Evolutionary conservation across 345 rosid species (phyloP).

Genomic region (Zanthoxylum bungeanum): DNA sequence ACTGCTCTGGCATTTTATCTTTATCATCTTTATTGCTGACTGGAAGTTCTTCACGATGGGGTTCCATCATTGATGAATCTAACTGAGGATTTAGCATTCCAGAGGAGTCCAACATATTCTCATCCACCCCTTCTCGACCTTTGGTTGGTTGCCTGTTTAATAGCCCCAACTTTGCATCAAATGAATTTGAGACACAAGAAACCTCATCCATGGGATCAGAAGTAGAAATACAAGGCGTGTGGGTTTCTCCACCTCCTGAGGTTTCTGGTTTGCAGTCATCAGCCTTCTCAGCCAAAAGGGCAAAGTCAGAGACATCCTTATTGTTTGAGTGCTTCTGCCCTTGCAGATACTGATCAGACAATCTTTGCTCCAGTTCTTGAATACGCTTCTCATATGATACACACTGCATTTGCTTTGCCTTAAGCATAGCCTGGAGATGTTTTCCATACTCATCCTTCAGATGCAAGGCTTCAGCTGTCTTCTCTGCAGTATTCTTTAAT

Average conservation of each 20-base stretch:
- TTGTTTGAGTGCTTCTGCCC: slow-evolving; percentile 53
- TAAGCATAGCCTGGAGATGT: slow-evolving; percentile 72
- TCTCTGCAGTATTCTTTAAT: slow-evolving; percentile 70
- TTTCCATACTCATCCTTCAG: slow-evolving; percentile 74
- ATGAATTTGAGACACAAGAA: slow-evolving; percentile 76
- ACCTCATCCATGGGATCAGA: slow-evolving; percentile 95
- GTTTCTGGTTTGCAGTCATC: slow-evolving; percentile 44
- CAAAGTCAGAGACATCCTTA: slow-evolving; percentile 46
- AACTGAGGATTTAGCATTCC: slow-evolving; percentile 60
- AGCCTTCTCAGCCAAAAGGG: slow-evolving; percentile 31
- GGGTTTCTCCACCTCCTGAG: slow-evolving; percentile 41
- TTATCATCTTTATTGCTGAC: slow-evolving; percentile 54
- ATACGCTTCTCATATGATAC: slow-evolving; percentile 87
- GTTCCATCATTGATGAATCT: slow-evolving; percentile 88
- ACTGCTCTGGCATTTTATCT: slow-evolving; percentile 52
- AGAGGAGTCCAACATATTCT: slow-evolving; percentile 93
- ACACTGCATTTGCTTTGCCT: slow-evolving; percentile 73
- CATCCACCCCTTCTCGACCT: slow-evolving; percentile 89
- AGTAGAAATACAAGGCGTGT: slow-evolving; percentile 42
- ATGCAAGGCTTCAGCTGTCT: slow-evolving; percentile 84
- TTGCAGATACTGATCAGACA: slow-evolving; percentile 60
- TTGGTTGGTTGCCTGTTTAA: slow-evolving; percentile 63
- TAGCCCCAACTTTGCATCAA: slow-evolving; percentile 46
- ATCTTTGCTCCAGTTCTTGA: slow-evolving; percentile 85
- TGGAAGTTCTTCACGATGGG: slow-evolving; percentile 55